Evolutionary conservation across 805 yeast species (phyloP).

Genomic region (Yueomyces sp.): DNA sequence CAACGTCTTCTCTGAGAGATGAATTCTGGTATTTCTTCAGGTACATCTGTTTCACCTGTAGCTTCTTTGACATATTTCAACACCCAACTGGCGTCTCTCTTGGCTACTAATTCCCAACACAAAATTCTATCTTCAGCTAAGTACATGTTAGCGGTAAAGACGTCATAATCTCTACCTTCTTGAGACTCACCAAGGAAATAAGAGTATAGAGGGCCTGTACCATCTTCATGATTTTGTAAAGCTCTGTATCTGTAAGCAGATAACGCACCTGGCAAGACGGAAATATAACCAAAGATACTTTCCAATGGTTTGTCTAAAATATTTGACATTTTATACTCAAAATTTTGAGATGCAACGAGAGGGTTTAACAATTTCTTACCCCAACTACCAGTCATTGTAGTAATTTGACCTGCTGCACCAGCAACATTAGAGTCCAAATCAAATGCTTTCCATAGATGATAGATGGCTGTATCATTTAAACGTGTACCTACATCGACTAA

Average conservation of each 20-base stretch:
- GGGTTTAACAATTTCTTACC: constrained; percentile 79
- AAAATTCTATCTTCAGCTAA: constrained; percentile 92
- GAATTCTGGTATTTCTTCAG: constrained; percentile 87
- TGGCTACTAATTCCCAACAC: constrained; percentile 93
- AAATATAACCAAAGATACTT: constrained; percentile 81
- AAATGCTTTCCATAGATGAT: constrained; percentile 94
- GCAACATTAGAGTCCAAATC: constrained; percentile 94
- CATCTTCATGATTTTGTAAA: constrained; percentile 69
- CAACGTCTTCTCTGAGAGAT: constrained; percentile 95
- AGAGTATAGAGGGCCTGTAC: constrained; percentile 81
- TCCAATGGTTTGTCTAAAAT: constrained; percentile 90
- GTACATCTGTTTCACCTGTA: constrained; percentile 93
- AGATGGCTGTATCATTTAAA: constrained; percentile 79
- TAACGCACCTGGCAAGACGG: constrained; percentile 90
- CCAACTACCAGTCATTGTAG: constrained; percentile 84
- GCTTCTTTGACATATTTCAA: constrained; percentile 86
- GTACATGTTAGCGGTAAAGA: constrained; percentile 93
- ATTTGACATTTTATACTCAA: constrained; percentile 95
- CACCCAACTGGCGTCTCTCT: constrained; percentile 72
- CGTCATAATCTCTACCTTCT: constrained; percentile 48
- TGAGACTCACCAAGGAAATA: constrained; percentile 82
- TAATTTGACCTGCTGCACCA: constrained; percentile 97
- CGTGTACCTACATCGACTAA: constrained; percentile 95
- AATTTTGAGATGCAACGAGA: constrained; percentile 88
- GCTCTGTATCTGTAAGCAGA: constrained; percentile 92